A percentile compares a stretch with the other conserved stretches of the same genome.
These are phyloP conservation scores for Cyclocybe aegerita DNA, from an alignment of 768 basidiomycete genomes.

Conservation along the genomic window DNA sequence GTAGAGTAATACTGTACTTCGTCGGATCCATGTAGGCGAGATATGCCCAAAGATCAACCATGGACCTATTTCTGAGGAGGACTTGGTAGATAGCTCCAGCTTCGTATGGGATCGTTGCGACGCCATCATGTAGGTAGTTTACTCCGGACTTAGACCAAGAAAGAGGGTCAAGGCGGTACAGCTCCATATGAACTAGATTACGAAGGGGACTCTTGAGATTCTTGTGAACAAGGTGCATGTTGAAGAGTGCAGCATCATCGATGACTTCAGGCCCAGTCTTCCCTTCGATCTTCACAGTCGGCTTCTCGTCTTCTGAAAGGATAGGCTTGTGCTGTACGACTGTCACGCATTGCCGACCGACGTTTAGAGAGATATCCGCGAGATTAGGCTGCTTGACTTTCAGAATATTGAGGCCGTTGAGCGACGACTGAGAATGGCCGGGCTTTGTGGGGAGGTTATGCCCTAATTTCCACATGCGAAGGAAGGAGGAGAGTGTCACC, in stretches of 20 bases:
- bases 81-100: conserved; percentile 44
- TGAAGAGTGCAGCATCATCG: conserved; percentile 58
- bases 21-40: conserved; percentile 61
- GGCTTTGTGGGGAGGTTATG: conserved; percentile 32
- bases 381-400: conserved; percentile 41
- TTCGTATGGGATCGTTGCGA: conserved; percentile 45
- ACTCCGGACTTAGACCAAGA: conserved; percentile 41
- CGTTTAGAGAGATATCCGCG: conserved; percentile 52
- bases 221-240: conserved; percentile 53
- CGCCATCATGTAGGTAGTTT: conserved; percentile 48
- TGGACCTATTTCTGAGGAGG: conserved; percentile 48
- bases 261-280: conserved; percentile 37
- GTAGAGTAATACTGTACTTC: conserved; percentile 49
- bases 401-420: conserved; percentile 42
- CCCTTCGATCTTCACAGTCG: conserved; percentile 36
- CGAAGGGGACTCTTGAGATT: conserved; percentile 48
- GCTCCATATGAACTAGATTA: conserved; percentile 50
- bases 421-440: conserved; percentile 27
- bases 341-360: conserved; percentile 36
- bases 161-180: conserved; percentile 46
- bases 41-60: conserved; percentile 60
- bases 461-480: conserved; percentile 43
- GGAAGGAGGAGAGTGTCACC: conserved; percentile 43
- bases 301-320: conserved; percentile 32
- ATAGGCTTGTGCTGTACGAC: conserved; percentile 47